Percentiles rank a stretch among this genome's conserved stretches.
Conservation (phyloP, 768 basidiomycete genomes). For the Termitomyces sp. region DNA sequence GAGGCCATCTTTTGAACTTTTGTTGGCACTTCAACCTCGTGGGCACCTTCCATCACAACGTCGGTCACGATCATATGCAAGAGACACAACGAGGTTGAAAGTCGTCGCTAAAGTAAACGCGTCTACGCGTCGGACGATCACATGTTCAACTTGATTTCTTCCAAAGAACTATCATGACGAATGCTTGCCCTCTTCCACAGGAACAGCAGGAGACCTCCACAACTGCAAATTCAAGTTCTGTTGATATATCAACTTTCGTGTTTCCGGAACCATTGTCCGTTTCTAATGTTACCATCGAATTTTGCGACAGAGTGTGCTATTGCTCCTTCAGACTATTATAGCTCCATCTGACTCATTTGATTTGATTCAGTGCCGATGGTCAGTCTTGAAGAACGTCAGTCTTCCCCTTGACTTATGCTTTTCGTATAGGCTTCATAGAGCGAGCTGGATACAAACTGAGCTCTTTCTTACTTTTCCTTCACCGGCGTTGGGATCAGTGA, state of each 20-base stretch:
- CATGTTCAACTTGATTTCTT: constrained; percentile 16
- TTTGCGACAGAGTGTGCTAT: constrained; percentile 81
- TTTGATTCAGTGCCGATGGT: constrained; percentile 71
- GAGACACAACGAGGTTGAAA: neutral
- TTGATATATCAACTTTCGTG: constrained; percentile 50
- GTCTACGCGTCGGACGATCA: constrained; percentile 31
- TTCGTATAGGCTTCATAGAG: constrained; percentile 74
- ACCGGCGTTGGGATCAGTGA: constrained; percentile 60
- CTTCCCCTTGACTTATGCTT: neutral
- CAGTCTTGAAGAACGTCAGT: constrained; percentile 14
- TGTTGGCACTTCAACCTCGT: constrained; percentile 1
- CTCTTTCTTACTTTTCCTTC: constrained; percentile 87
- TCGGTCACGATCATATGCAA: constrained; percentile 7
- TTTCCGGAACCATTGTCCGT: constrained; percentile 39
- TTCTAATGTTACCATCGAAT: constrained; percentile 77
- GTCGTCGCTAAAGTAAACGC: constrained; percentile 28
- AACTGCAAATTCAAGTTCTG: constrained; percentile 2
- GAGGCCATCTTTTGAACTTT: neutral
- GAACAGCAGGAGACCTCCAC: neutral
- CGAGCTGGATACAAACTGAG: constrained; percentile 92
- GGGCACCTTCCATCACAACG: constrained; percentile 8
- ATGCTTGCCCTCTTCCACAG: constrained; percentile 1
- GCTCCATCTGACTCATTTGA: neutral
- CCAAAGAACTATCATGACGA: neutral
- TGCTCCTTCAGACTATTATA: constrained; percentile 6